Evolutionary conservation across 352 stramenopile genomes (phyloP).

Genomic region (Globisporangium iwayamae): DNA sequence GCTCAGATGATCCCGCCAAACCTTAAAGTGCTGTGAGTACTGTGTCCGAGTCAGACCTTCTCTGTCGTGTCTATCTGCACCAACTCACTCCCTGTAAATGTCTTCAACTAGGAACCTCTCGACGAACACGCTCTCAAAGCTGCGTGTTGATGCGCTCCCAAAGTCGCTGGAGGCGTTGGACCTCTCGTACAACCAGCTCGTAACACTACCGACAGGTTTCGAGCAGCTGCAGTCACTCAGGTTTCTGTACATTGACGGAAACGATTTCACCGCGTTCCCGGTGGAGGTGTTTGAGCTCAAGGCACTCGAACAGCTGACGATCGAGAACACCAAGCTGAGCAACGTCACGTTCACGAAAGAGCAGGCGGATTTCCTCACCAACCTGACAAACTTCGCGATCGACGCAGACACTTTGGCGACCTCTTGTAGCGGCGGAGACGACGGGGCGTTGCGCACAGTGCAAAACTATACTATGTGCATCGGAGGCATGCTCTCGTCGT

Average conservation of each 20-base stretch:
- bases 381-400: slow-evolving; percentile 27
- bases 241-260: slow-evolving; percentile 14
- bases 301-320: slow-evolving; percentile 18
- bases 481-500: not conserved
- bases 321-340: slow-evolving; percentile 21
- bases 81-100: not conserved
- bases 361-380: slow-evolving; percentile 25
- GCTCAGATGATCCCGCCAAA: slow-evolving; percentile 17
- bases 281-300: slow-evolving; percentile 18
- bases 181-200: slow-evolving; percentile 14
- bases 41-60: too few species aligned
- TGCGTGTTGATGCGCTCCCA: slow-evolving; percentile 6
- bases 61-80: not conserved
- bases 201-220: slow-evolving; percentile 12
- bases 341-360: slow-evolving; percentile 22
- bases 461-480: slow-evolving; percentile 29
- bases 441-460: slow-evolving; percentile 2
- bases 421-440: slow-evolving; percentile 6
- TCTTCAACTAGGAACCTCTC: slow-evolving; percentile 17
- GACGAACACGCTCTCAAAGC: slow-evolving; percentile 12
- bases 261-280: slow-evolving; percentile 17
- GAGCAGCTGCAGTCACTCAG: slow-evolving; percentile 15
- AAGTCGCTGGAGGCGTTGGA: slow-evolving; percentile 16
- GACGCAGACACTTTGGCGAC: slow-evolving; percentile 23
- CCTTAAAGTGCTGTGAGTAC: slow-evolving; percentile 14